Evolutionary conservation across 2,329 filamentous ascomycete genomes (phyloP).

Genomic region (Hortaea sp.): DNA sequence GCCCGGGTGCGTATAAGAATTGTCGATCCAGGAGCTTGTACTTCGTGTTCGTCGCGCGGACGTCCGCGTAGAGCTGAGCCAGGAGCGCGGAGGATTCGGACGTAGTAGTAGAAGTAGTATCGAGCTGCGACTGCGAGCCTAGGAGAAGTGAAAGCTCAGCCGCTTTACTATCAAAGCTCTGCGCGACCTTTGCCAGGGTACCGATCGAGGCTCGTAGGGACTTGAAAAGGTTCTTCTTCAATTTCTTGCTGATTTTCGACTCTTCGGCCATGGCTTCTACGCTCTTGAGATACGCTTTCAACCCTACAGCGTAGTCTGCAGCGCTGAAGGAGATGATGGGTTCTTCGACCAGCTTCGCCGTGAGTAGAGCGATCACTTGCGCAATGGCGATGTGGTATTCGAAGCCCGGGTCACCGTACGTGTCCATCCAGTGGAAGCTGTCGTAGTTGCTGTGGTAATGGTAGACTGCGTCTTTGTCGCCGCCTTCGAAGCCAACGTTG

Average conservation of each 20-base stretch:
- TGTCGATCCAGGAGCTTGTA: slow-evolving; percentile 77
- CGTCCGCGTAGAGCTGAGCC: slow-evolving; percentile 15
- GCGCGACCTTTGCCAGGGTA: slow-evolving; percentile 38
- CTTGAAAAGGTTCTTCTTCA: slow-evolving; percentile 31
- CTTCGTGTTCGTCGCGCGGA: slow-evolving; percentile 61
- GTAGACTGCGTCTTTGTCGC: slow-evolving; percentile 43
- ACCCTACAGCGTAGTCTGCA: slow-evolving; percentile 34
- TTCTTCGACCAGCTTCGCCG: slow-evolving; percentile 37
- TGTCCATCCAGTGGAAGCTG: slow-evolving; percentile 74
- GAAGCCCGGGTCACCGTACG: slow-evolving; percentile 57
- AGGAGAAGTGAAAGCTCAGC: slow-evolving; percentile 17
- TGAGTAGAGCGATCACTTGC: slow-evolving; percentile 36
- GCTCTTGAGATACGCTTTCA: slow-evolving; percentile 33
- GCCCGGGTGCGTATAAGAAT: slow-evolving; percentile 64
- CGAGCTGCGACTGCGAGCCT: slow-evolving; percentile 34
- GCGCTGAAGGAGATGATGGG: slow-evolving; percentile 39
- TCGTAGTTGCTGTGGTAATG: slow-evolving; percentile 83
- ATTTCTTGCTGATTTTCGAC: slow-evolving; percentile 2
- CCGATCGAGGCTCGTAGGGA: slow-evolving; percentile 40
- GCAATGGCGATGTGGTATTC: slow-evolving; percentile 46
- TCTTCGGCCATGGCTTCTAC: slow-evolving; percentile 26
- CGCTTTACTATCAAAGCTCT: slow-evolving; percentile 43
- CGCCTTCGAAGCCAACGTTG: slow-evolving; percentile 36
- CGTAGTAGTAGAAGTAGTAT: slow-evolving; percentile 1
- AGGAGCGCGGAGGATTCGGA: background rate